Percentiles rank a stretch among this genome's conserved stretches.
phyloP scores from a whole-genome alignment of 768 basidiomycete species.

The Mrakia blollopis region DNA sequence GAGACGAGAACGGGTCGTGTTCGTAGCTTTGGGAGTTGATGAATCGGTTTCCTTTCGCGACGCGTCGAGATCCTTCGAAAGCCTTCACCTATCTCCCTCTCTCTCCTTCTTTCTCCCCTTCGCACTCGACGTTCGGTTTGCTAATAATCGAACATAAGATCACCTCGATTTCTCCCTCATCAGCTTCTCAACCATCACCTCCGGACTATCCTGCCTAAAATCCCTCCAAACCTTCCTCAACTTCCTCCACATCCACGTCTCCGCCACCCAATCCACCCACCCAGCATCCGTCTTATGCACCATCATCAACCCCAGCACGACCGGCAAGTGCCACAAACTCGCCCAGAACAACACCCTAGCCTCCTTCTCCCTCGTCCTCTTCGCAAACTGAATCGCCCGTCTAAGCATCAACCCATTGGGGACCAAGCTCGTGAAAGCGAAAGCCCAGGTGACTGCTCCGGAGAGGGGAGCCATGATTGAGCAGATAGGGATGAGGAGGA shows the following conservation, averaged over 20 bases:
- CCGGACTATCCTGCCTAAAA: constrained; percentile 4
- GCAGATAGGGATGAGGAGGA: constrained; percentile 70
- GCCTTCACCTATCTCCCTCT: too few relatives aligned
- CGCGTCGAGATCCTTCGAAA: too few relatives aligned
- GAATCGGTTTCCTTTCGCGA: too few relatives aligned
- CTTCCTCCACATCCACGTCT: constrained; percentile 12
- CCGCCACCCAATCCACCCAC: constrained; percentile 33
- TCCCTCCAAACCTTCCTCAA: constrained; percentile 12
- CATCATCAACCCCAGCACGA: constrained; percentile 88
- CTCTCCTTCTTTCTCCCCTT: too few relatives aligned
- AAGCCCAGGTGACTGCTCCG: constrained; percentile 87
- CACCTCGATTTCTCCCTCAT: neutral
- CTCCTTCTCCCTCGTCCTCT: constrained; percentile 61
- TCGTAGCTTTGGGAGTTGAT: too few relatives aligned
- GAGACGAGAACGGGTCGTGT: too few relatives aligned
- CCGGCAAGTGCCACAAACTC: constrained; percentile 84
- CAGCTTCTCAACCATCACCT: constrained; percentile 5
- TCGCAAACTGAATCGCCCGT: constrained; percentile 72
- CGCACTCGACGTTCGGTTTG: too few relatives aligned
- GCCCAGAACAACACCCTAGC: constrained; percentile 74
- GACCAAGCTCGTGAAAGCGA: constrained; percentile 67
- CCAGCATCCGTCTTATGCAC: constrained; percentile 67
- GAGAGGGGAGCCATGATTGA: constrained; percentile 76
- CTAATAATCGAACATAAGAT: too few relatives aligned
- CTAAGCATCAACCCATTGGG: constrained; percentile 68